phyloP scores from a whole-genome alignment of 331 rosid species.

The Pyrus hybrid region DNA sequence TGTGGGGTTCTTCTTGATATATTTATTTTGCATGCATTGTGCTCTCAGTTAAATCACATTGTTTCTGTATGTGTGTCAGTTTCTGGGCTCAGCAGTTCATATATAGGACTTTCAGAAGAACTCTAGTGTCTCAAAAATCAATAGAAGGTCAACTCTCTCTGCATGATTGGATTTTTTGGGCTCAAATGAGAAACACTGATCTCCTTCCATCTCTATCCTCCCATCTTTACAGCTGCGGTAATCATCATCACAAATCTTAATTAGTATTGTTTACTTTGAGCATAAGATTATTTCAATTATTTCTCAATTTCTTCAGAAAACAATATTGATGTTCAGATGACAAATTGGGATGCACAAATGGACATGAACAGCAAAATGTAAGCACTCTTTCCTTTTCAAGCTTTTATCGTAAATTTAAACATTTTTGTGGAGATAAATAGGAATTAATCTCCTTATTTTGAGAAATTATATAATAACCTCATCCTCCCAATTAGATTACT shows the following conservation, averaged over 20 bases:
- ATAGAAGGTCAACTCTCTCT: background rate
- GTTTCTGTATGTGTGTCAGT: background rate
- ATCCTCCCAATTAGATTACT: background rate
- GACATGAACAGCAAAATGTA: constrained; percentile 32
- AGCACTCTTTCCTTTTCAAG: constrained; percentile 3
- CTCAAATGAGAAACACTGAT: constrained; percentile 37
- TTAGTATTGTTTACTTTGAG: background rate
- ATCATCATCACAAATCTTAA: background rate
- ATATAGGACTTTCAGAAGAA: background rate
- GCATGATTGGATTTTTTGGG: constrained; percentile 2
- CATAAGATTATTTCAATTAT: background rate
- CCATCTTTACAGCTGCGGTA: constrained; percentile 28
- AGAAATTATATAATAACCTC: no score
- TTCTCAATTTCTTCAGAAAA: constrained; percentile 20
- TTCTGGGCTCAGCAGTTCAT: background rate
- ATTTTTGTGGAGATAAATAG: no score
- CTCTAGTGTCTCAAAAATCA: background rate
- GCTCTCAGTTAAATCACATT: background rate
- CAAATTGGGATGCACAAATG: constrained; percentile 20
- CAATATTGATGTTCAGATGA: constrained; percentile 19
- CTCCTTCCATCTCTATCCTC: constrained; percentile 29
- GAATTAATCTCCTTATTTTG: background rate
- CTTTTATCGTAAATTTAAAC: background rate
- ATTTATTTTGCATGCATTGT: background rate
- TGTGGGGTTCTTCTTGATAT: background rate